Base-by-base conservation (phyloP, 495 filamentous ascomycete species). In the Pyronema domesticum region DNA sequence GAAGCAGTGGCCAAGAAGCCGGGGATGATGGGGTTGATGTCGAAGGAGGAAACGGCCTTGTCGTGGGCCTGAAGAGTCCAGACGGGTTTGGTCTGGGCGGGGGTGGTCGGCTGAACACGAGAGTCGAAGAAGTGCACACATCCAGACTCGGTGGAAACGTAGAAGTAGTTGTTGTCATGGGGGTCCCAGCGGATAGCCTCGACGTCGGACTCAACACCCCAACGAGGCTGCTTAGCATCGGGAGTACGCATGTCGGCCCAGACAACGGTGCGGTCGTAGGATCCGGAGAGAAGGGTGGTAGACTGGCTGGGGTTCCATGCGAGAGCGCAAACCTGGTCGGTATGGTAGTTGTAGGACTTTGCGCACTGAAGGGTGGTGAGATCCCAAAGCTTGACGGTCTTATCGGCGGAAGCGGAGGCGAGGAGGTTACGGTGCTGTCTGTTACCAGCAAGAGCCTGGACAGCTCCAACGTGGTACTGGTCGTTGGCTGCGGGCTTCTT, bases 371-470 rank as follows among this genome's bases (percentile, higher is more conserved):
- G 72, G 6, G 85, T 95, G 69, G 84, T 83, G 46, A 99, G 72
- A 69, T 99, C 93, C 91, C 91, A 99, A 7, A 99, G 75, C 70
- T 99, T 99, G 54, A 95, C 79, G 0, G 91, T 96, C 65, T 88
- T 84, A 71, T 99, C 91, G 5, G 93, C 93, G 1, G 91, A 99
- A 3, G 83, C 83, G 0, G 91, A 96, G 13, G 89, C 89, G n/a
- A 99, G 79, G 37, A 99, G 78, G 61, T 96, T 95, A 46, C 87
- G 77, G 69, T 96, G 93, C 53, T 85, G 80, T 58, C 88, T 77
- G 69, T 96, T 99, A 43, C 84, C 85, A 8, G 93, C 82, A 35
- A 99, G 81, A 8, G 89, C 80, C 23, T 96, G 75, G 14, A 99
- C 77, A 0, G 93, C 83, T 69, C 96, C 91, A 54, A 95, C 86